Evolutionary conservation across 1,139 yeast species (phyloP), one percentile per base, ranked within the genome.

Genomic region (Meyerozyma elateridarum): DNA sequence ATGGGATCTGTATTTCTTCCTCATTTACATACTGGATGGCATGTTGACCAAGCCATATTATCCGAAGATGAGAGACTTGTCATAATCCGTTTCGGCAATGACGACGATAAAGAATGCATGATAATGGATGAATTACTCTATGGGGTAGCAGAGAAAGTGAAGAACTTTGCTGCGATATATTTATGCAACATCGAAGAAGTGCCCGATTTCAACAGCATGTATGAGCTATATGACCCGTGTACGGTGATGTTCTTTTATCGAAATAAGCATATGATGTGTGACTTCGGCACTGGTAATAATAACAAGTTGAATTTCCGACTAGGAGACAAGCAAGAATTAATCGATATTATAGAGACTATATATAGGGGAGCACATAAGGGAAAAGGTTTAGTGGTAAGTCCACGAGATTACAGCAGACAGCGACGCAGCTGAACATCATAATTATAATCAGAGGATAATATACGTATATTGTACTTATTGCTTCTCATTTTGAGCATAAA

Each of bases 241-340:
- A 80, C 95, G 30, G 69, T 91, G 35, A 91, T 91, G 97, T 89
- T 91, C 52, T 91, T 91, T 55, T 87, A 75, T 59, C 66, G 95
- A 34, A 91, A 91, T 60, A 89, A 88, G 54, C 98, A 91, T 55
- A 89, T 93, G 95, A 78, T 89, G 87, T 85, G 96, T 59, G 98
- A 91, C 63, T 88, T 88, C 57, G 98, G 98, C 2, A 91, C 98
- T 0, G 99, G 99, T 26, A 87, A 91, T 53, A 91, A 93, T 59
- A 91, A 93, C 64, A 91, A 91, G 64, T 64, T 91, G 61, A 88
- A 88, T 51, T 91, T 91, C 58, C 50, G 58, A 32, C 64, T 91
- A 21, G 79, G 76, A 30, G 88, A 85, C 51, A 81, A 83, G 42
- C 96, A 91, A 54, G 97, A 88, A 45, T 57, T 91, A 64, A 85